Percentiles rank a stretch among this genome's conserved stretches.
These are phyloP conservation scores for Suillus hirtellus DNA, from an alignment of 768 basidiomycete genomes.

Conservation along the genomic window DNA sequence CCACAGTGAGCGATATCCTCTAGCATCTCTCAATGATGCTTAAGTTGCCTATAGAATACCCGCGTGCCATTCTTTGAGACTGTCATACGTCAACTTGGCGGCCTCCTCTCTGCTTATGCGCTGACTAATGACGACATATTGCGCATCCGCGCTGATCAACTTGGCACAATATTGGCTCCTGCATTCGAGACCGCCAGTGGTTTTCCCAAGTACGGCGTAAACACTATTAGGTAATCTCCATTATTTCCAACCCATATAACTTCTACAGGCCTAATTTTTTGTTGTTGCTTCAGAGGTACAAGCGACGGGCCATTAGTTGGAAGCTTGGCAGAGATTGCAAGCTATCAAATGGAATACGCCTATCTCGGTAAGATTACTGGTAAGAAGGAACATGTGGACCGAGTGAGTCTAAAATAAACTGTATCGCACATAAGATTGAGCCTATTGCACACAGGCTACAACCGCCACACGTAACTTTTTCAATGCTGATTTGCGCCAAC, in stretches of 20 bases:
- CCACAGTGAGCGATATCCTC: slow-evolving; percentile 36
- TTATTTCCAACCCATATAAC: slow-evolving; percentile 16
- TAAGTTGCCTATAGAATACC: slow-evolving; percentile 27
- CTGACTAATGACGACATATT: slow-evolving; percentile 64
- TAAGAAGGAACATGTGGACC: slow-evolving; percentile 58
- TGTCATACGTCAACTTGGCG: slow-evolving; percentile 87
- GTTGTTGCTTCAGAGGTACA: slow-evolving; percentile 5
- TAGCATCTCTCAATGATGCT: background rate
- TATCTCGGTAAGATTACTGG: slow-evolving; percentile 82
- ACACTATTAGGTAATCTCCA: slow-evolving; percentile 52
- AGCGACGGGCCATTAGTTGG: slow-evolving; percentile 37
- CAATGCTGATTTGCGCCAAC: slow-evolving; percentile 42
- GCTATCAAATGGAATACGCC: slow-evolving; percentile 80
- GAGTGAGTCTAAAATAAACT: slow-evolving; percentile 38
- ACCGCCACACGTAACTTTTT: slow-evolving; percentile 50
- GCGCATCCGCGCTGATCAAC: slow-evolving; percentile 72
- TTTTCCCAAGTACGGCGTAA: slow-evolving; percentile 68
- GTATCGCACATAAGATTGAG: background rate
- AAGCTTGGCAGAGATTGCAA: slow-evolving; percentile 78
- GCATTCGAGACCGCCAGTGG: slow-evolving; percentile 72
- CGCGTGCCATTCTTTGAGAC: slow-evolving; percentile 75
- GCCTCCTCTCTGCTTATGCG: slow-evolving; percentile 81
- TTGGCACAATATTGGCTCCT: slow-evolving; percentile 70
- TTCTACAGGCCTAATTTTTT: slow-evolving; percentile 5
- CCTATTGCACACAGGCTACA: slow-evolving; percentile 40